Conservation (phyloP, 495 filamentous ascomycete genomes). For the Darksidea phi region DNA sequence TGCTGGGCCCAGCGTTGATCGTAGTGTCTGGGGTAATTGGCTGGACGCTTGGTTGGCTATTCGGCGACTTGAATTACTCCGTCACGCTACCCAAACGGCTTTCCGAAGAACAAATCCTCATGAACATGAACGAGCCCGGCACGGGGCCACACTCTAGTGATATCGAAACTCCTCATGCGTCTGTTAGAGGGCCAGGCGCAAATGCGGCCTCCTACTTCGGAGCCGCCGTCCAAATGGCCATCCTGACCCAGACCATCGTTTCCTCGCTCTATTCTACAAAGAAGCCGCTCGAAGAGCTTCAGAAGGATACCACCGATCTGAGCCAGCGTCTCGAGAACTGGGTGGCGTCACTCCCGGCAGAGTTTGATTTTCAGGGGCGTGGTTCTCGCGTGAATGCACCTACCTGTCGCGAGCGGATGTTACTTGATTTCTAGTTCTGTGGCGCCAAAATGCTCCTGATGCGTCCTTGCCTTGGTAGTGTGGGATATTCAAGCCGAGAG, state of each 20-base stretch:
- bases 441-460: conserved; percentile 21
- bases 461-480: conserved; percentile 3
- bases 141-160: background rate
- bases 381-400: background rate
- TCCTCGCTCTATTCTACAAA: conserved; percentile 15
- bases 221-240: conserved; percentile 10
- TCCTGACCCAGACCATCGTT: conserved; percentile 19
- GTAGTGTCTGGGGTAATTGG: too few species aligned
- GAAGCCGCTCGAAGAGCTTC: conserved; percentile 10
- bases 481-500: background rate
- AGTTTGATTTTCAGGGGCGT: conserved; percentile 4
- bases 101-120: conserved; percentile 53
- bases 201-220: conserved; percentile 16
- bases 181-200: background rate
- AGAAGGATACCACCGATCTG: conserved; percentile 3
- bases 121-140: background rate
- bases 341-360: conserved; percentile 7
- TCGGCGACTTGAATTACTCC: conserved; percentile 51
- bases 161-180: background rate
- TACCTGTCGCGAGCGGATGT: conserved; percentile 4
- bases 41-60: too few species aligned
- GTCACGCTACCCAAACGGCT: conserved; percentile 57
- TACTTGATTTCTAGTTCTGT: conserved; percentile 5
- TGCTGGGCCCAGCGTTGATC: too few species aligned
- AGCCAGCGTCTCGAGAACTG: conserved; percentile 9